Base-by-base conservation (phyloP, 108 stramenopile species). In the Nitzschia palea region DNA sequence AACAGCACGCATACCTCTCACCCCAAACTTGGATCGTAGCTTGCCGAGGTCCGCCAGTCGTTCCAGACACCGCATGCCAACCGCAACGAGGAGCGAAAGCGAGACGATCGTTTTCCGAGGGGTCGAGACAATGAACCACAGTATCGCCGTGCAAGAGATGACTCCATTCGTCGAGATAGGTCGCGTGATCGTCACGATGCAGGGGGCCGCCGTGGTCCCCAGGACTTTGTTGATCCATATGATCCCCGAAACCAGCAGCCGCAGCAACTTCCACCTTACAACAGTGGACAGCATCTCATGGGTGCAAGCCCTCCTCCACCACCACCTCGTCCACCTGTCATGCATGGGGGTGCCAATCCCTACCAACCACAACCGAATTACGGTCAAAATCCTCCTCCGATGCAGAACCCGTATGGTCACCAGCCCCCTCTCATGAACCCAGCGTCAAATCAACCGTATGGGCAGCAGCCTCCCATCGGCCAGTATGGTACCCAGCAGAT, bases 261-360 rank as follows among this genome's bases (percentile, higher is more conserved):
- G 32, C 32, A 55, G 37, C 67, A 56, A 43, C 70, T 48, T 35
- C 61, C 61, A 23, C 72, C 63, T 31, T 33, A 43, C n/a, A 12
- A 31, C 18, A 29, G 27, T 60, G 36, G 42, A 25, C 53, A 63
- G 20, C 62, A 26, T 26, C 53, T 15, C 25, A n/a, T 43, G 30
- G 55, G 53, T n/a, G 65, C 42, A 20, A 47, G 44, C n/a, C 78
- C 78, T 12, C 78, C 78, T 12, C 74, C 74, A 17, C 72, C 78
- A 20, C 60, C 65, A 1, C 75, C 55, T 61, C 62, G 54, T 68
- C 68, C 68, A 6, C 55, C 57, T 67, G 27, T 5, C 35, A 61
- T 50, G 48, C 59, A 14, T 33, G 72, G 50, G 40, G 40, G 59
- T 28, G 43, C 66, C 35, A 31, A 47, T 44, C 45, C 65, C 9